phyloP scores from a whole-genome alignment of 1,139 yeast genomes.

The Sugiyamaella japonica region DNA sequence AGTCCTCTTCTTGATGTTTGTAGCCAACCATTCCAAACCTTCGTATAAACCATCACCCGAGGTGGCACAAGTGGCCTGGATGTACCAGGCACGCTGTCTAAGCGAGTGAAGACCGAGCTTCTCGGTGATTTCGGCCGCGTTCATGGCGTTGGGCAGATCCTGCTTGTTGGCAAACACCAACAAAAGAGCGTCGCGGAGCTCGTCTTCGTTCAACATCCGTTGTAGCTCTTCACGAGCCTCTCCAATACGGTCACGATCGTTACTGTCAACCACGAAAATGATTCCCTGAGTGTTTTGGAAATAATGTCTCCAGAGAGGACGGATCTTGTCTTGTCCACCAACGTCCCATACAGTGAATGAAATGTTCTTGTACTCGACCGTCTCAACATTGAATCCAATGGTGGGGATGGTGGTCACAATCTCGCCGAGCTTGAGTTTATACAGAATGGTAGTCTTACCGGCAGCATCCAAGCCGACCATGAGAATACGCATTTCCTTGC shows the following conservation, averaged over 20 bases:
- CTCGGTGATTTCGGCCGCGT: constrained; percentile 92
- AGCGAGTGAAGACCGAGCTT: constrained; percentile 88
- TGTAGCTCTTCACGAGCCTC: constrained; percentile 94
- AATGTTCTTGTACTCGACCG: constrained; percentile 92
- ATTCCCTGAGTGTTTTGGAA: constrained; percentile 94
- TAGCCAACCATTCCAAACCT: constrained; percentile 91
- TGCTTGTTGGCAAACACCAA: constrained; percentile 84
- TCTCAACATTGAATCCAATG: constrained; percentile 91
- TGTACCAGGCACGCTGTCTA: constrained; percentile 94
- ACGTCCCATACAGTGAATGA: constrained; percentile 96
- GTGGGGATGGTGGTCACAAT: constrained; percentile 93
- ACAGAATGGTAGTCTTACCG: constrained; percentile 87
- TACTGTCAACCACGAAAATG: constrained; percentile 88
- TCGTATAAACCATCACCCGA: constrained; percentile 94
- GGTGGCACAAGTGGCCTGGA: constrained; percentile 92
- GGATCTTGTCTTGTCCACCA: constrained; percentile 95
- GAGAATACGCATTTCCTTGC: constrained; percentile 75
- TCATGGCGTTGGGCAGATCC: constrained; percentile 95
- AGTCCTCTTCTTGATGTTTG: constrained; percentile 73
- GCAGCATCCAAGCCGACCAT: constrained; percentile 96
- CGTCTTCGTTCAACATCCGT: constrained; percentile 93
- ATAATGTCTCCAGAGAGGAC: constrained; percentile 95
- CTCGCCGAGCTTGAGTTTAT: constrained; percentile 86
- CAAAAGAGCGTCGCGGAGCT: constrained; percentile 85
- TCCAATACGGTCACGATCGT: constrained; percentile 90